A percentile compares a stretch with the other conserved stretches of the same genome.
phyloP scores from a whole-genome alignment of 2,329 filamentous ascomycete species.

The Epichloe baconii region DNA sequence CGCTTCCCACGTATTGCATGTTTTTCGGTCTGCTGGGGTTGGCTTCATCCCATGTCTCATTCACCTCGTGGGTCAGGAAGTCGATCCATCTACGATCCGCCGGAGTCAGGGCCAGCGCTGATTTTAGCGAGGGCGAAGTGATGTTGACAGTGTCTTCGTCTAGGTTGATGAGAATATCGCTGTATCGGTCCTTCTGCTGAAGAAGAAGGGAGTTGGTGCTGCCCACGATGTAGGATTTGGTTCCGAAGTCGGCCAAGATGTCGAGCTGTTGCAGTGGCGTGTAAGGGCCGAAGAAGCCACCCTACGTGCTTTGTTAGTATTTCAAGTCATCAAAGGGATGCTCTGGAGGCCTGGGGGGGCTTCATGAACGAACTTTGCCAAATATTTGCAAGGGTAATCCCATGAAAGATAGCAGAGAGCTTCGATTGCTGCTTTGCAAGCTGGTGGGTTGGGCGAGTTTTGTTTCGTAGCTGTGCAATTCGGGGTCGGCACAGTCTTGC shows the following conservation, averaged over 20 bases:
- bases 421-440: slow-evolving; percentile 80
- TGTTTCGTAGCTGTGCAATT: slow-evolving; percentile 71
- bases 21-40: slow-evolving; percentile 87
- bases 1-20: slow-evolving; percentile 86
- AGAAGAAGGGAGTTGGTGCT: slow-evolving; percentile 91
- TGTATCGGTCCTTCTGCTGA: slow-evolving; percentile 90
- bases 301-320: slow-evolving; percentile 31
- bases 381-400: slow-evolving; percentile 90
- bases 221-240: slow-evolving; percentile 94
- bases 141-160: slow-evolving; percentile 82
- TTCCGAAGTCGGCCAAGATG: slow-evolving; percentile 80
- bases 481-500: slow-evolving; percentile 93
- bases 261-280: slow-evolving; percentile 94
- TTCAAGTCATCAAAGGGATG: background rate
- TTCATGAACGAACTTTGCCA: slow-evolving; percentile 50
- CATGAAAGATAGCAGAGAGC: slow-evolving; percentile 85
- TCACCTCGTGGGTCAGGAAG: slow-evolving; percentile 81
- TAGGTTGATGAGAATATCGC: slow-evolving; percentile 90
- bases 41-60: slow-evolving; percentile 90
- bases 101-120: slow-evolving; percentile 64
- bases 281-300: slow-evolving; percentile 90
- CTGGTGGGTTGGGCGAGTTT: slow-evolving; percentile 66
- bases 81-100: slow-evolving; percentile 95
- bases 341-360: no score
- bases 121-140: slow-evolving; percentile 63